Conservation (phyloP, 805 yeast species). For the Zygotorulaspora danielsina region DNA sequence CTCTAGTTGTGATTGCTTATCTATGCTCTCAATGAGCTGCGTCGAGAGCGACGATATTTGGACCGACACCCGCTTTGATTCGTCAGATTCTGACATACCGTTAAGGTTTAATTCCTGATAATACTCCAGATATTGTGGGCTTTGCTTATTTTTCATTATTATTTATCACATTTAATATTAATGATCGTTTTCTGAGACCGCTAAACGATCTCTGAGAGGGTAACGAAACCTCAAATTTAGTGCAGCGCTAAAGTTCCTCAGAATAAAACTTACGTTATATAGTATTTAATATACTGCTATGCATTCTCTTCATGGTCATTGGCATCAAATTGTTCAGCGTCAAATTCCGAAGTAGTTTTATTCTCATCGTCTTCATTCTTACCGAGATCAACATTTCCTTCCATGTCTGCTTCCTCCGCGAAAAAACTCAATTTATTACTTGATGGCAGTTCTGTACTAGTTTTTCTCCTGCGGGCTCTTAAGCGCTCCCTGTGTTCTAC, state of each 20-base stretch:
- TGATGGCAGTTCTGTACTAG: slow-evolving; percentile 8
- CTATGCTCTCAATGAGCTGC: slow-evolving; percentile 55
- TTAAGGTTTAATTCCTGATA: neutral
- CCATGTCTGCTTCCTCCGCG: slow-evolving; percentile 8
- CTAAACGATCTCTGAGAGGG: neutral
- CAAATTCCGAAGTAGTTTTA: too few species aligned
- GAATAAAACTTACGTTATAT: too few species aligned
- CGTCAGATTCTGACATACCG: slow-evolving; percentile 27
- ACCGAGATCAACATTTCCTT: neutral
- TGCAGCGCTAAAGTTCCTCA: too few species aligned
- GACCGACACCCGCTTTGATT: slow-evolving; percentile 43
- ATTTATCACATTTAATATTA: too few species aligned
- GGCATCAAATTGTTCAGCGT: too few species aligned
- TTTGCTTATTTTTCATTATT: too few species aligned
- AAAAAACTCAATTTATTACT: slow-evolving; percentile 19
- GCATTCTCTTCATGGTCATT: too few species aligned
- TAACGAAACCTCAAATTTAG: too few species aligned
- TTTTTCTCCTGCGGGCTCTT: slow-evolving; percentile 28
- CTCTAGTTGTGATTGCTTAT: slow-evolving; percentile 53
- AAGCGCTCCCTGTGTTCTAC: slow-evolving; percentile 30
- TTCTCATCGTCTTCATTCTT: neutral
- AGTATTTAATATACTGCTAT: too few species aligned
- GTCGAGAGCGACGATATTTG: slow-evolving; percentile 58
- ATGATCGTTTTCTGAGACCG: neutral
- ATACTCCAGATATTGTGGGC: too few species aligned